Conservation (phyloP, 192 early-diverging fungal genomes). For the Backusella sp. region DNA sequence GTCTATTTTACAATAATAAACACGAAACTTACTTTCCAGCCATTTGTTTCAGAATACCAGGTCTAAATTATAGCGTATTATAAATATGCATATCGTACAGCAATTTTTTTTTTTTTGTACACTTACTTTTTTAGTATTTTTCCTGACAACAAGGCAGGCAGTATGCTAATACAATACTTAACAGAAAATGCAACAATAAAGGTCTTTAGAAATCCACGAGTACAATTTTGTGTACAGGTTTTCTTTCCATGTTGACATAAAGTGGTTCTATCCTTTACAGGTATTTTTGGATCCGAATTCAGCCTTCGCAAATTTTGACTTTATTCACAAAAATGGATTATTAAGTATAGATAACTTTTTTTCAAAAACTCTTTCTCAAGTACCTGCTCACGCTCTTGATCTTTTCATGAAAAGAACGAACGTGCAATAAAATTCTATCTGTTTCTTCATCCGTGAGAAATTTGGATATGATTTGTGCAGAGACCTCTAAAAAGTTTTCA, state of each 20-base stretch:
- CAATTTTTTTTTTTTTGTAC: not conserved
- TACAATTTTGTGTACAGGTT: constrained; percentile 61
- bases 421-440: constrained; percentile 52
- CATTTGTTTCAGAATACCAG: constrained; percentile 41
- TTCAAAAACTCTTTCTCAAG: not conserved
- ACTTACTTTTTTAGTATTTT: constrained; percentile 52
- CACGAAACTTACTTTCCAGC: constrained; percentile 41
- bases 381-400: constrained; percentile 60
- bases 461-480: constrained; percentile 58
- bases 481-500: constrained; percentile 62
- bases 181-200: constrained; percentile 59
- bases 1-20: not conserved
- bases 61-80: constrained; percentile 26
- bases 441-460: constrained; percentile 66
- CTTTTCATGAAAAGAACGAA: constrained; percentile 61
- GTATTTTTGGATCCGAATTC: constrained; percentile 34
- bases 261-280: constrained; percentile 23
- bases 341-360: not conserved
- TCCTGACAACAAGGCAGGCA: constrained; percentile 53
- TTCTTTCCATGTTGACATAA: constrained; percentile 62
- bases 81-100: not conserved
- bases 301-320: constrained; percentile 45
- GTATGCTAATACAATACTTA: constrained; percentile 55
- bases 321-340: not conserved
- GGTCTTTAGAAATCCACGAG: constrained; percentile 63